Evolutionary conservation across 768 basidiomycete genomes (phyloP).

Genomic region (Peribolospora kevripleyi): DNA sequence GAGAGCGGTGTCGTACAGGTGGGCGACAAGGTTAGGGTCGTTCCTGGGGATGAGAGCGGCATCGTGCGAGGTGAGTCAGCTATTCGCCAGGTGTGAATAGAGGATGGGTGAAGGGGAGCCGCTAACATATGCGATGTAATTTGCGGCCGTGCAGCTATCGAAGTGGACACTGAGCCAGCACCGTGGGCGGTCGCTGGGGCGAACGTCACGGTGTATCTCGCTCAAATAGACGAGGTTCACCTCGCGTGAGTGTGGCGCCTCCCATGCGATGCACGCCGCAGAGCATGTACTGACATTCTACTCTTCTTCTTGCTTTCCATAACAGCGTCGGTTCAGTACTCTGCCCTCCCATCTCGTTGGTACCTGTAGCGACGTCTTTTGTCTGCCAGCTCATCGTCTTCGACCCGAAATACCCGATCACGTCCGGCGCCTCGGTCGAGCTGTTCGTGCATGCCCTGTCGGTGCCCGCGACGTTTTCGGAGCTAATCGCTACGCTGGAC

Average conservation of each 20-base stretch:
- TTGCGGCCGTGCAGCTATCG: conserved; percentile 48
- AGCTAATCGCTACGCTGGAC: conserved; percentile 55
- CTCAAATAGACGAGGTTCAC: conserved; percentile 60
- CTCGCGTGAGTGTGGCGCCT: conserved; percentile 21
- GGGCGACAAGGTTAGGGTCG: conserved; percentile 59
- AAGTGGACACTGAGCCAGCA: conserved; percentile 47
- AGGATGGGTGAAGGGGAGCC: background rate
- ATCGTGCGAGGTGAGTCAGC: conserved; percentile 33
- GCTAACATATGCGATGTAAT: background rate
- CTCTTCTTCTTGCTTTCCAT: background rate
- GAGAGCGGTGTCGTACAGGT: conserved; percentile 76
- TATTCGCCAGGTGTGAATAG: background rate
- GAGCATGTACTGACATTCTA: background rate
- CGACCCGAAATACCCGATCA: conserved; percentile 73
- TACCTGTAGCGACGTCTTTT: conserved; percentile 55
- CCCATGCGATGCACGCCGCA: too few species aligned
- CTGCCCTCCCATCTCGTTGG: conserved; percentile 43
- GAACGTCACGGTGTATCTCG: conserved; percentile 65
- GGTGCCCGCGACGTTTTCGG: conserved; percentile 66
- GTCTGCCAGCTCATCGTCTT: conserved; percentile 77
- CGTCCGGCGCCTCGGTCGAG: conserved; percentile 71
- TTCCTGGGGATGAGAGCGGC: conserved; percentile 79
- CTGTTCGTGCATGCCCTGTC: conserved; percentile 85
- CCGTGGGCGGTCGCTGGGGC: conserved; percentile 78
- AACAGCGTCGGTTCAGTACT: conserved; percentile 59